These are phyloP conservation scores for Typha latifolia DNA, from an alignment of 176 grass and related monocot genomes.

Conservation along the genomic window DNA sequence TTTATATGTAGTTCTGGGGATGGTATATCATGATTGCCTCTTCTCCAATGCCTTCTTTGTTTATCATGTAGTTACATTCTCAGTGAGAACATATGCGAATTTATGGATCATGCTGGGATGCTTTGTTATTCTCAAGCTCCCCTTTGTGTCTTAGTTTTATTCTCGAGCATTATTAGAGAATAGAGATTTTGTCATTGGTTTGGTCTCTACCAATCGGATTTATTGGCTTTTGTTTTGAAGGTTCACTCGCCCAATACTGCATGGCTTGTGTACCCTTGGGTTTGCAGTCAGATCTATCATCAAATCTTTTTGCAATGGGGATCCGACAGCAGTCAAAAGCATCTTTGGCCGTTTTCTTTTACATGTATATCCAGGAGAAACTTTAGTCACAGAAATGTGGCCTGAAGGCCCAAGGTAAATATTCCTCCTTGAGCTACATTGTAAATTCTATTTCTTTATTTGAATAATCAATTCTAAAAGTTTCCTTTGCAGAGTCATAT, in stretches of 20 bases:
- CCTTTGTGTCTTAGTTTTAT: neutral
- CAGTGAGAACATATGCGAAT: too few relatives aligned
- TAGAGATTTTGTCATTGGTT: neutral
- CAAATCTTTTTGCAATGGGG: slow-evolving; percentile 62
- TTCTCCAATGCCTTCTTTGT: too few relatives aligned
- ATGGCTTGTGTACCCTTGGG: slow-evolving; percentile 80
- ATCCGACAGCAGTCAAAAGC: slow-evolving; percentile 43
- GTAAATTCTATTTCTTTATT: too few relatives aligned
- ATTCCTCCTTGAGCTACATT: neutral
- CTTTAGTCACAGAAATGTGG: slow-evolving; percentile 83
- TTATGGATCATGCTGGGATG: too few relatives aligned
- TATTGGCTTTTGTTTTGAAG: slow-evolving; percentile 18
- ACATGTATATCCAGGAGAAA: slow-evolving; percentile 73
- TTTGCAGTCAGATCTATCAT: slow-evolving; percentile 59
- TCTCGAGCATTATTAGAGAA: neutral
- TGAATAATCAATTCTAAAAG: slow-evolving; percentile 12
- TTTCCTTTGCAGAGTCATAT: slow-evolving; percentile 48
- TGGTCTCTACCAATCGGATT: neutral
- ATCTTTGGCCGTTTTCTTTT: slow-evolving; percentile 76
- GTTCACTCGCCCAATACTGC: slow-evolving; percentile 75
- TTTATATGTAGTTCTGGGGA: too few relatives aligned
- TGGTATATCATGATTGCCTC: too few relatives aligned
- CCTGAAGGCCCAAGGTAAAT: slow-evolving; percentile 58
- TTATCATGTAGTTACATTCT: too few relatives aligned
- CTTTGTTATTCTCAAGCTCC: too few relatives aligned